Percentiles rank a stretch among this genome's conserved stretches.
Evolutionary conservation across 306 rosid species (phyloP).

Genomic region (Biancaea sappan): DNA sequence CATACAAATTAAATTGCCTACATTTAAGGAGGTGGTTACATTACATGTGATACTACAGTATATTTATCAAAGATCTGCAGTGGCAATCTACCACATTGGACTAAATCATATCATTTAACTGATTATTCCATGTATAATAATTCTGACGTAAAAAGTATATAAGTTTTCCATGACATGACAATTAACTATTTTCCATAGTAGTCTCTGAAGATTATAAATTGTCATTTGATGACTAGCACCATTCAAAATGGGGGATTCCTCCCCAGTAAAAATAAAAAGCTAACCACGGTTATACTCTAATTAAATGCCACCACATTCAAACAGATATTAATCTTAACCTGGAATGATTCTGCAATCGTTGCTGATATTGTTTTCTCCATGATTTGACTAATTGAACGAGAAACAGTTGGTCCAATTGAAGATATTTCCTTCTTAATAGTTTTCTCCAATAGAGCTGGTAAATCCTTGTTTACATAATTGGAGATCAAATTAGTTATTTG

Average conservation of each 20-base stretch:
- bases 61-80: conserved; percentile 1
- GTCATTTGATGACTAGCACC: conserved; percentile 1
- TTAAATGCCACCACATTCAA: conserved; percentile 21
- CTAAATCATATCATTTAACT: conserved; percentile 6
- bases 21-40: conserved; percentile 12
- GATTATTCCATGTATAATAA: conserved; percentile 7
- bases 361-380: conserved; percentile 57
- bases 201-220: not conserved
- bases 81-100: conserved; percentile 14
- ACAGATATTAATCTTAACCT: conserved; percentile 49
- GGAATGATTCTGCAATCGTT: conserved; percentile 60
- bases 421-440: conserved; percentile 67
- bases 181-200: conserved; percentile 1
- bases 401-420: conserved; percentile 56
- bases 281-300: conserved; percentile 6
- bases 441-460: conserved; percentile 61
- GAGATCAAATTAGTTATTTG: conserved; percentile 62
- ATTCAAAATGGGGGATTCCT: conserved; percentile 20
- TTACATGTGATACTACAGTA: not conserved
- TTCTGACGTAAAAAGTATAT: conserved; percentile 23
- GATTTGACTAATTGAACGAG: conserved; percentile 56
- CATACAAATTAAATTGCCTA: conserved; percentile 14
- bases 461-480: conserved; percentile 58
- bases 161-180: not conserved
- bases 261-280: not conserved